Percentiles rank a stretch among this genome's conserved stretches.
These are phyloP conservation scores for Barnettozyma hawaiiensis DNA, from an alignment of 1,139 yeast species.

Conservation along the genomic window DNA sequence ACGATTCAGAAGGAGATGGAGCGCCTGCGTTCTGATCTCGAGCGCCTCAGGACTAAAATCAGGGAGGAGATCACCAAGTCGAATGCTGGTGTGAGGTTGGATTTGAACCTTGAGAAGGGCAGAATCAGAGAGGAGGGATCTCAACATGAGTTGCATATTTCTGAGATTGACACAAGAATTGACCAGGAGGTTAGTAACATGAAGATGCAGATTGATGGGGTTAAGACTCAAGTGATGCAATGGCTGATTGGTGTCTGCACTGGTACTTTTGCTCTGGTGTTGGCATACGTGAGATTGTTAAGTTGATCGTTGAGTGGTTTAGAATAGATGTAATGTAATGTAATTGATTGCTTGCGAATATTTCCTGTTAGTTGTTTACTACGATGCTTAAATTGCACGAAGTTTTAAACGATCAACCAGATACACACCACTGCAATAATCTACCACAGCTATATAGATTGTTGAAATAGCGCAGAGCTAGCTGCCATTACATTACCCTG, in stretches of 20 bases:
- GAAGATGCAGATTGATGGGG: slow-evolving; percentile 90
- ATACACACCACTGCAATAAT: no score
- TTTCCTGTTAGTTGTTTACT: no score
- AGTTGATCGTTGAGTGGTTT: slow-evolving; percentile 37
- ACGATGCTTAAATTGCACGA: no score
- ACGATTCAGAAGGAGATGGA: slow-evolving; percentile 85
- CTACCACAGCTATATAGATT: no score
- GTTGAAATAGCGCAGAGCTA: no score
- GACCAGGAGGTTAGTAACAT: slow-evolving; percentile 94
- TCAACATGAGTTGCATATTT: slow-evolving; percentile 85
- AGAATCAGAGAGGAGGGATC: slow-evolving; percentile 92
- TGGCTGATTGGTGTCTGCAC: slow-evolving; percentile 98
- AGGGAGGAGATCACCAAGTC: slow-evolving; percentile 90
- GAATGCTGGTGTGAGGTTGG: slow-evolving; percentile 85
- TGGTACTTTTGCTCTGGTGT: slow-evolving; percentile 90
- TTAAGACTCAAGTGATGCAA: slow-evolving; percentile 93
- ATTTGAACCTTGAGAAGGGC: slow-evolving; percentile 89
- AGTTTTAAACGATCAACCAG: no score
- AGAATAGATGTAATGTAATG: no score
- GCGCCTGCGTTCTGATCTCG: slow-evolving; percentile 74
- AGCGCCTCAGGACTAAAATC: slow-evolving; percentile 75
- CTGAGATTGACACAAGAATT: slow-evolving; percentile 90
- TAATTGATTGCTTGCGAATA: no score
- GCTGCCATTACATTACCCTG: neutral
- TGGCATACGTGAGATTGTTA: slow-evolving; percentile 83